Base-by-base conservation (phyloP, 2,329 filamentous ascomycete species). In the Epichloe elymi region DNA sequence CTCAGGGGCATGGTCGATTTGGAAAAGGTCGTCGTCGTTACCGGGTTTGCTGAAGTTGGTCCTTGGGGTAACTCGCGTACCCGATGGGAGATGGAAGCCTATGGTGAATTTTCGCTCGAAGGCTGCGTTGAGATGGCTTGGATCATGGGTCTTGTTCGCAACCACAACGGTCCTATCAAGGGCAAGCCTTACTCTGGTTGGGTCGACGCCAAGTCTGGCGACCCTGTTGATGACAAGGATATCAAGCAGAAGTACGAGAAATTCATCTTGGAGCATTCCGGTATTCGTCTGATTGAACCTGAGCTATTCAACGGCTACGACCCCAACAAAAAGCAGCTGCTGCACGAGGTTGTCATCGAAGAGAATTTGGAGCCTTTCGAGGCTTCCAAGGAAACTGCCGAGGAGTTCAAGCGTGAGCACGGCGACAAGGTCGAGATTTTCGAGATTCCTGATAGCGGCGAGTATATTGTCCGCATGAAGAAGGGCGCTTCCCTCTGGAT, bases 131-230 rank as follows among this genome's bases (percentile, higher is more conserved):
- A 98, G 71, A 98, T 98, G 93, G 90, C 93, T 35, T 98, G 93
- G 93, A 88, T 98, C 69, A 98, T 97, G 91, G 93, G 93, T 64
- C 82, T 97, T 54, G 97, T 98, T 74, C 96, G 91, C 78, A 95
- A 98, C 69, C 88, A 95, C 75, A 97, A 97, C 60, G 93, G 93
- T 17, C 83, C 85, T 35, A 81, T 98, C 67, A 98, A 98, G 75
- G 93, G 93, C 66, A 86, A 95, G 73, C 86, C 86, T 57, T 97
- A 98, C 73, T 88, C 91, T 58, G 93, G 93, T 60, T 98, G 88
- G 89, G 88, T 98, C 53, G 93, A 98, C 63, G 78, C 82, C 65
- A 97, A 97, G 79, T 84, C 88, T 50, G 88, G 88, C 42, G 91
- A 97, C 53, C 93, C 93, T 7, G 89, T 98, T 30, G 91, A 97